Evolutionary conservation across 2,329 filamentous ascomycete species (phyloP).

Genomic region (Diplodia intermedia): DNA sequence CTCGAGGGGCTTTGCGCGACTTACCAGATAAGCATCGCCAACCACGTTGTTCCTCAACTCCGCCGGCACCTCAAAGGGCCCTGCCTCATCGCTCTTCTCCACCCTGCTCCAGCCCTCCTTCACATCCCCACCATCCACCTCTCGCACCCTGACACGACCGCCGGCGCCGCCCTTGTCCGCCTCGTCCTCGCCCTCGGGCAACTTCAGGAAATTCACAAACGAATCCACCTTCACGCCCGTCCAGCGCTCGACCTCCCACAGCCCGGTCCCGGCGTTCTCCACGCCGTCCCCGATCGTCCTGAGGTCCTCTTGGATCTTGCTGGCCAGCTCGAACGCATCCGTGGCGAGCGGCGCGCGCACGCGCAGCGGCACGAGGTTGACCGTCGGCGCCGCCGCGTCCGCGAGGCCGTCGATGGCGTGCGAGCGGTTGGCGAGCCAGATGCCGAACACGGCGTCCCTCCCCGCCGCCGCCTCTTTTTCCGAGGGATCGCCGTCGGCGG

Average conservation of each 20-base stretch:
- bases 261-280: conserved; percentile 64
- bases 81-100: conserved; percentile 11
- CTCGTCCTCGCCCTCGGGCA: conserved; percentile 51
- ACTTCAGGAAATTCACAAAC: conserved; percentile 81
- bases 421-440: conserved; percentile 83
- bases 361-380: conserved; percentile 78
- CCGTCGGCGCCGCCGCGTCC: conserved; percentile 68
- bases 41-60: conserved; percentile 40
- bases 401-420: conserved; percentile 59
- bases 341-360: conserved; percentile 51
- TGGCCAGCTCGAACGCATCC: conserved; percentile 55
- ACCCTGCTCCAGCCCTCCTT: conserved; percentile 38
- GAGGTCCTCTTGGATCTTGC: conserved; percentile 71
- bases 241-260: conserved; percentile 78
- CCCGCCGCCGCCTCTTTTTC: too few relatives aligned
- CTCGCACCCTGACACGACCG: conserved; percentile 37
- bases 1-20: conserved; percentile 34
- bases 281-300: conserved; percentile 61
- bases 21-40: conserved; percentile 49
- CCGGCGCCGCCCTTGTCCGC: conserved; percentile 11
- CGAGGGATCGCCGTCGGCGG: conserved; percentile 34
- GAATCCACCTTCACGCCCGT: conserved; percentile 73
- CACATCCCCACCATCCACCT: conserved; percentile 18
- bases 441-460: conserved; percentile 67
- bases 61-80: conserved; percentile 34